These are phyloP conservation scores for Trametes sanguinea DNA, from an alignment of 768 basidiomycete species.

Conservation along the genomic window DNA sequence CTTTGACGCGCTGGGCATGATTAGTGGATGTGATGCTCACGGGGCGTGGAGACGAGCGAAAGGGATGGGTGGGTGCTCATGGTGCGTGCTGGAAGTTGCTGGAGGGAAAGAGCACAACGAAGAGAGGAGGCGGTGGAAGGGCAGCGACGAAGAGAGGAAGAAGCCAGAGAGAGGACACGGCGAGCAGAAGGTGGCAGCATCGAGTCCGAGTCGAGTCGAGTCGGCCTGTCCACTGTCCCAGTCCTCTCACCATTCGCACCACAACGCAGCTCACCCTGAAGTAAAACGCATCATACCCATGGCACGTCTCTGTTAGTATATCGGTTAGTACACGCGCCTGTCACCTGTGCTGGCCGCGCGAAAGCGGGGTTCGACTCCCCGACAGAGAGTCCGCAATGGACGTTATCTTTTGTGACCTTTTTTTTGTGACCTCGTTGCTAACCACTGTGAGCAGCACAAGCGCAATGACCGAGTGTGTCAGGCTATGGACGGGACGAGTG, in stretches of 20 bases:
- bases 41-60: slow-evolving; percentile 36
- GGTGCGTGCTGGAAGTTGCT: slow-evolving; percentile 11
- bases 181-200: background rate
- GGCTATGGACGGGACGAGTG: too few species aligned
- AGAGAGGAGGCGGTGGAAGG: background rate
- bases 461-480: too few species aligned
- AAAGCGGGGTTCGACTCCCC: slow-evolving; percentile 41
- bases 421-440: too few species aligned
- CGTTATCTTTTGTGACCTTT: too few species aligned
- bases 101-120: background rate
- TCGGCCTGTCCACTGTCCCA: too few species aligned
- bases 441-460: too few species aligned
- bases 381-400: slow-evolving; percentile 16
- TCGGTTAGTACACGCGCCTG: slow-evolving; percentile 21
- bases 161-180: background rate
- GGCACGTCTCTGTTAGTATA: slow-evolving; percentile 15
- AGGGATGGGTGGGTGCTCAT: slow-evolving; percentile 40
- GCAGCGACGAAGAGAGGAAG: background rate
- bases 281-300: too few species aligned
- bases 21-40: slow-evolving; percentile 21
- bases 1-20: background rate
- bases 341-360: slow-evolving; percentile 26
- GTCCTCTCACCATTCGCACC: too few species aligned
- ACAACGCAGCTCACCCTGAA: too few species aligned
- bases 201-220: background rate